Conservation (phyloP, 169 alveolate genomes). For the Babesia gibsoni region DNA sequence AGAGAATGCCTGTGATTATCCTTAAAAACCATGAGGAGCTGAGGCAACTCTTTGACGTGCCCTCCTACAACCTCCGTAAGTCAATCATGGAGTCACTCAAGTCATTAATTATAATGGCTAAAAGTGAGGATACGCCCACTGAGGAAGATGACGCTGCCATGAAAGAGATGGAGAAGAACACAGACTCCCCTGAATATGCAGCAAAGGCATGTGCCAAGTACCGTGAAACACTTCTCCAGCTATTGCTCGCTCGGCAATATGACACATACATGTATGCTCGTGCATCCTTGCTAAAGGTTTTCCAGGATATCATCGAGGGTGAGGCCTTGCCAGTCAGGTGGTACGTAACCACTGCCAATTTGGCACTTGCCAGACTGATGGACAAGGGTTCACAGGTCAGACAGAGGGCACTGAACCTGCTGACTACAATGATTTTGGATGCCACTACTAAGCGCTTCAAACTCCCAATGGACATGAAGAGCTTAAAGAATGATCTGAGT, state of each 20-base stretch:
- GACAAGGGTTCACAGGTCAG: constrained; percentile 76
- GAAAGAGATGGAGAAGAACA: not conserved
- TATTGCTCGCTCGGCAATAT: constrained; percentile 65
- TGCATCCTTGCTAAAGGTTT: constrained; percentile 64
- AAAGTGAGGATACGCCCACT: not conserved
- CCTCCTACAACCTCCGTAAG: constrained; percentile 57
- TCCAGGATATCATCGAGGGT: constrained; percentile 68
- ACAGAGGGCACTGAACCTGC: constrained; percentile 71
- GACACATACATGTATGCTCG: constrained; percentile 76
- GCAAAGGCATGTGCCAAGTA: constrained; percentile 19
- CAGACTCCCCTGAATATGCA: constrained; percentile 1
- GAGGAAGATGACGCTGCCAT: not conserved
- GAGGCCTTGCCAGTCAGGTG: constrained; percentile 71
- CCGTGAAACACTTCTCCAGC: constrained; percentile 52
- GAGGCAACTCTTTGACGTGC: constrained; percentile 60
- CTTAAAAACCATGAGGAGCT: constrained; percentile 21
- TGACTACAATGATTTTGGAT: constrained; percentile 64
- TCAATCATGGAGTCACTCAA: constrained; percentile 54
- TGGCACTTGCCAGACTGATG: constrained; percentile 67
- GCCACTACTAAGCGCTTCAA: constrained; percentile 63
- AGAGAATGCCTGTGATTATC: constrained; percentile 32
- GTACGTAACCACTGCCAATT: constrained; percentile 50
- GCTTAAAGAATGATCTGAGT: constrained; percentile 49
- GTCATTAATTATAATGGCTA: constrained; percentile 34
- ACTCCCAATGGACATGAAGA: constrained; percentile 51